These are phyloP conservation scores for Ceratobasidium sp. DNA, from an alignment of 1,284 basidiomycete genomes.

Conservation along the genomic window DNA sequence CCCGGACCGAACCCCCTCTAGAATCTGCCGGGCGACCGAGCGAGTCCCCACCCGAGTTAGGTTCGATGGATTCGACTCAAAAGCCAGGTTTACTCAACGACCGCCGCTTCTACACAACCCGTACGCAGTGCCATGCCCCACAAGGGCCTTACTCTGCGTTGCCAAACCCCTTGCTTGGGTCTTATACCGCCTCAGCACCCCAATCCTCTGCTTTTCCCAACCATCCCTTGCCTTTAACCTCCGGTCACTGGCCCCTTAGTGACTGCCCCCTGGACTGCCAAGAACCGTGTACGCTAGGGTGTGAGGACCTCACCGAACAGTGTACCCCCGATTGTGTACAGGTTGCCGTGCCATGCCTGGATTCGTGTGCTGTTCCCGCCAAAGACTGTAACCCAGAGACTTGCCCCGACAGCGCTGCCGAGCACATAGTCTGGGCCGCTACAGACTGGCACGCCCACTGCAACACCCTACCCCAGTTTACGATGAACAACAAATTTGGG, in stretches of 20 bases:
- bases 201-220: slow-evolving; percentile 7
- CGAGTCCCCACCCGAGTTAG: slow-evolving; percentile 7
- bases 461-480: slow-evolving; percentile 3
- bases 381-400: slow-evolving; percentile 32
- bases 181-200: slow-evolving; percentile 7
- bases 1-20: neutral
- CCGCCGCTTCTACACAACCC: slow-evolving; percentile 2
- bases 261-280: slow-evolving; percentile 17
- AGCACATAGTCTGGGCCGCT: slow-evolving; percentile 2
- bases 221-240: slow-evolving; percentile 16
- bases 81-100: neutral
- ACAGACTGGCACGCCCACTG: slow-evolving; percentile 25
- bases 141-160: slow-evolving; percentile 20
- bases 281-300: slow-evolving; percentile 28
- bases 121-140: neutral
- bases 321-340: slow-evolving; percentile 38
- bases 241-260: slow-evolving; percentile 17
- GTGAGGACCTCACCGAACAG: slow-evolving; percentile 38
- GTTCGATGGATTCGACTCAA: neutral
- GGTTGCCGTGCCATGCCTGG: slow-evolving; percentile 37
- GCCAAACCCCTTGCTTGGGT: neutral
- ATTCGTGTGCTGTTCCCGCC: slow-evolving; percentile 11
- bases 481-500: slow-evolving; percentile 17
- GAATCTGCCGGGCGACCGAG: neutral
- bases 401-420: slow-evolving; percentile 22